Evolutionary conservation across 768 basidiomycete species (phyloP).

Genomic region (Goffeauzyma gilvescens): DNA sequence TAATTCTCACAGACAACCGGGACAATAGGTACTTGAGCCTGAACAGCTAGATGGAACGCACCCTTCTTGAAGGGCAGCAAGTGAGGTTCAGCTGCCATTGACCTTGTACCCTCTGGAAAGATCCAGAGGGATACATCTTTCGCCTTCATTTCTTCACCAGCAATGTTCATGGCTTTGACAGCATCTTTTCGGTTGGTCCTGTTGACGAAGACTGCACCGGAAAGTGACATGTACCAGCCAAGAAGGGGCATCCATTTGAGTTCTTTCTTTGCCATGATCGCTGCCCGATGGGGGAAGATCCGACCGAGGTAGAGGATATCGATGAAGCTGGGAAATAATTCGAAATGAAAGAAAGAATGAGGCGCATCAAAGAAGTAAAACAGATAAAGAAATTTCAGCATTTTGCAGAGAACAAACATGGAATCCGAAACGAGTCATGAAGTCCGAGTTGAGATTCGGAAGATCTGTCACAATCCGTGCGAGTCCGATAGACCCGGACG

Average conservation of each 20-base stretch:
- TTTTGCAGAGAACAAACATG: no score
- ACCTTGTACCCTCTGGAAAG: conserved; percentile 90
- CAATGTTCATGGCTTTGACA: conserved; percentile 52
- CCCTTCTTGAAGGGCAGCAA: conserved; percentile 91
- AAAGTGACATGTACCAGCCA: conserved; percentile 74
- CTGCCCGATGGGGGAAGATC: conserved; percentile 59
- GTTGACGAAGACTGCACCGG: conserved; percentile 80
- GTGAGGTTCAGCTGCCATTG: conserved; percentile 44
- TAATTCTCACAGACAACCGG: conserved; percentile 92
- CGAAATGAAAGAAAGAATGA: neutral
- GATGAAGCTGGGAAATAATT: conserved; percentile 16
- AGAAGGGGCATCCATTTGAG: conserved; percentile 62
- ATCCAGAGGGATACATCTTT: conserved; percentile 56
- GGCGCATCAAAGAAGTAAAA: neutral
- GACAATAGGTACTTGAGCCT: conserved; percentile 68
- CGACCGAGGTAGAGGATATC: conserved; percentile 58
- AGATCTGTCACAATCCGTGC: no score
- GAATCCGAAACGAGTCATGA: no score
- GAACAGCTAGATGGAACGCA: conserved; percentile 85
- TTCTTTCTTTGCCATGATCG: conserved; percentile 85
- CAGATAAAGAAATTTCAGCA: no score
- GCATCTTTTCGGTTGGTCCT: conserved; percentile 59
- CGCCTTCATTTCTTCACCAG: conserved; percentile 58
- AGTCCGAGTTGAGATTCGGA: no score
- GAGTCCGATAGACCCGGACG: no score